Conservation (phyloP, 345 rosid genomes). For the Citrus mangshanensis region DNA sequence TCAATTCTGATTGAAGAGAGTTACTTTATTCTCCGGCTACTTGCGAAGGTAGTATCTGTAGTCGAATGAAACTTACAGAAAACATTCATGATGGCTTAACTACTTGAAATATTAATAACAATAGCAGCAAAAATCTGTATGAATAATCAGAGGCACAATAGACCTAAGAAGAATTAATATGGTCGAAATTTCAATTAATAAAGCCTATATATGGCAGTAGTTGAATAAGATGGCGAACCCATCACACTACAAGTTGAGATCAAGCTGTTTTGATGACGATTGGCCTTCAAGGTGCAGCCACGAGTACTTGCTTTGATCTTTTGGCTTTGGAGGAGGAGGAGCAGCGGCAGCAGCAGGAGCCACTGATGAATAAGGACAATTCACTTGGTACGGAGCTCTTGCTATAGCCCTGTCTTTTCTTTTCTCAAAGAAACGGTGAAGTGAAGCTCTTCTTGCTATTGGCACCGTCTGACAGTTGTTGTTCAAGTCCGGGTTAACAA, state of each 20-base stretch:
- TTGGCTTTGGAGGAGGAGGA: constrained; percentile 20
- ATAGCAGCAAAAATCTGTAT: not conserved
- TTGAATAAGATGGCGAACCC: not conserved
- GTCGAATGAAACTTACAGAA: not conserved
- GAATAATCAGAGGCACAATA: not conserved
- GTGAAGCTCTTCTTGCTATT: constrained; percentile 42
- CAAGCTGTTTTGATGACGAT: constrained; percentile 38
- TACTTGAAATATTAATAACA: not conserved
- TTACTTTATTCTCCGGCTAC: not conserved
- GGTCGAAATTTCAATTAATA: no score
- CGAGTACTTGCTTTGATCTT: constrained; percentile 17
- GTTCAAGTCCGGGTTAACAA: constrained; percentile 6
- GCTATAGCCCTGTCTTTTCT: constrained; percentile 67
- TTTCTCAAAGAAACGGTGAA: constrained; percentile 66
- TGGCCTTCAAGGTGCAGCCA: constrained; percentile 25
- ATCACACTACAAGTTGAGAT: constrained; percentile 41
- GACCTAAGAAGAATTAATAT: no score
- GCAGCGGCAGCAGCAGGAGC: not conserved
- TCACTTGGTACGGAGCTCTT: constrained; percentile 65
- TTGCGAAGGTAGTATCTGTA: not conserved
- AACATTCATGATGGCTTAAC: no score
- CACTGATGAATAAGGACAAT: not conserved
- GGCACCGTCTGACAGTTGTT: not conserved
- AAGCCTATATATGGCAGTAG: not conserved
- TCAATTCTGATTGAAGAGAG: not conserved